Evolutionary conservation across 768 basidiomycete species (phyloP), one percentile per base, ranked within the genome.

Genomic region (Megacollybia marginata): DNA sequence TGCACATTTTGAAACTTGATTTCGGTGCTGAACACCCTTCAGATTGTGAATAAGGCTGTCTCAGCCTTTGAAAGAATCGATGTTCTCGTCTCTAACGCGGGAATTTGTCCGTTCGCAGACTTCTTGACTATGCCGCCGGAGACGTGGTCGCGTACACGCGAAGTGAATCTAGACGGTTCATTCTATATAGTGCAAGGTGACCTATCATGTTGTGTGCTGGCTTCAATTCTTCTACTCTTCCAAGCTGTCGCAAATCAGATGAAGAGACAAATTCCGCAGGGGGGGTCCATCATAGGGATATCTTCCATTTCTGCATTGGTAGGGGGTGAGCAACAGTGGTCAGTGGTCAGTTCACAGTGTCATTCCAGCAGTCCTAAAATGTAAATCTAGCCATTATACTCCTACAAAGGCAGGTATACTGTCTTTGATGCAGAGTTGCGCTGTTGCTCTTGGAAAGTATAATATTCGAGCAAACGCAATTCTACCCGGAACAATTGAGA

Each of bases 241-340:
- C 15, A 45, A 80, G 84, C 83, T 13, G 79, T 82, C 2, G 85
- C 85, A 9, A 83, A 81, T 52, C 83, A 84, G 59, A 89, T 89
- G 87, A 78, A 79, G 53, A 65, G 55, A 13, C 87, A 88, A 57
- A 67, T 62, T 7, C 84, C 84, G 2, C 80, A 80, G 59, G 85
- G 86, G 4, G 87, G 87, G 4, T 77, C 81, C 4, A 86, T 89
- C 58, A 80, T 89, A 35, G 84, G 79, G 18, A 79, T 88, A 23
- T 84, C 85, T 10, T 85, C 82, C n/a, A 88, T 88, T 51, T 86
- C 83, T 23, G 88, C 85, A 0, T 72, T 88, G 15, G 85, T 88
- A 44, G 87, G 87, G 8, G 88, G 87, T 13, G 85, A 77, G 54
- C 67, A 79, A 49, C 86, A 88, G 66, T 79, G 76, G 76, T 79